Percentiles rank a stretch among this genome's conserved stretches.
These are phyloP conservation scores for Hygrophila difformis DNA, from an alignment of 257 asterid genomes.

Conservation along the genomic window DNA sequence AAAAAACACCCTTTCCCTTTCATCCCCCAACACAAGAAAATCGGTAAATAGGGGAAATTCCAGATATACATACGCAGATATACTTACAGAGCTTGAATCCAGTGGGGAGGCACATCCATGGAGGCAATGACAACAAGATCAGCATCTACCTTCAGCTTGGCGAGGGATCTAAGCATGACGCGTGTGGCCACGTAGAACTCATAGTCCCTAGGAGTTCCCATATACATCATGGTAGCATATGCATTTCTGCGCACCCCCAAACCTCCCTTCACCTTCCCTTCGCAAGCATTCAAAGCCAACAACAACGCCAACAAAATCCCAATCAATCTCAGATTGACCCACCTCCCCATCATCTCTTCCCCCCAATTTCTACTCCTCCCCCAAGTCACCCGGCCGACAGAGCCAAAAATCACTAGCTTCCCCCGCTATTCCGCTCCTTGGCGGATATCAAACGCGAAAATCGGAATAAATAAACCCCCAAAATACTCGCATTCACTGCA, in stretches of 20 bases:
- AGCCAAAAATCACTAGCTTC: too few species aligned
- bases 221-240: slow-evolving; percentile 93
- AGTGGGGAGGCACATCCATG: slow-evolving; percentile 68
- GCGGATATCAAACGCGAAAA: too few species aligned
- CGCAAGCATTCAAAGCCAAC: background rate
- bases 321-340: too few species aligned
- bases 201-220: slow-evolving; percentile 95
- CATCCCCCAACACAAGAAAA: too few species aligned
- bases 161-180: slow-evolving; percentile 72
- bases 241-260: slow-evolving; percentile 45
- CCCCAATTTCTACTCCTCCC: too few species aligned
- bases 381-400: too few species aligned
- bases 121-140: slow-evolving; percentile 97
- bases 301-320: background rate
- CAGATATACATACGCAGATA: background rate
- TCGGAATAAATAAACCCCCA: too few species aligned
- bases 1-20: too few species aligned
- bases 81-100: slow-evolving; percentile 82
- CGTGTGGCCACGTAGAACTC: slow-evolving; percentile 85
- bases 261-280: background rate
- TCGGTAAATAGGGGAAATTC: background rate
- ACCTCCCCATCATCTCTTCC: background rate
- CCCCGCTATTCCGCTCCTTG: too few species aligned
- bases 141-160: slow-evolving; percentile 47
- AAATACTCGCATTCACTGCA: too few species aligned